These are phyloP conservation scores for Ambrosia hybrid DNA, from an alignment of 140 eudicot genomes.

Conservation along the genomic window DNA sequence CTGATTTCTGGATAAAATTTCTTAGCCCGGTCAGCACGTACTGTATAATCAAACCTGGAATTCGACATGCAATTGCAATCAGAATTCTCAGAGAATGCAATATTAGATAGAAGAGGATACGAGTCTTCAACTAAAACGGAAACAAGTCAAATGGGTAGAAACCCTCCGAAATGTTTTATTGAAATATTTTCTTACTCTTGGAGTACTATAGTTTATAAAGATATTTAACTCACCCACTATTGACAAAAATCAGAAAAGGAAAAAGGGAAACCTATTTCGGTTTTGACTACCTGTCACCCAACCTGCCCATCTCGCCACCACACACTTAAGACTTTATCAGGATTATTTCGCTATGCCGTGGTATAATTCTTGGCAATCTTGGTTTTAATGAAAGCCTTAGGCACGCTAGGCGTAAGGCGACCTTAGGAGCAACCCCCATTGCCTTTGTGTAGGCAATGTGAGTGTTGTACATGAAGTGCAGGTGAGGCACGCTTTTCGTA, in stretches of 20 bases:
- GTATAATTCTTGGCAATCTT: no score
- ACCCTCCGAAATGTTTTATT: background rate
- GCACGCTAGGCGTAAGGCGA: no score
- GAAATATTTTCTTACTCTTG: conserved; percentile 1
- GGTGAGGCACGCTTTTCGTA: no score
- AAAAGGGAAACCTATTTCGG: background rate
- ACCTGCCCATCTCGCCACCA: background rate
- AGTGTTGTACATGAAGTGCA: no score
- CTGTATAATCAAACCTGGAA: conserved; percentile 76
- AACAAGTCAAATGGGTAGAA: background rate
- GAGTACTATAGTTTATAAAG: background rate
- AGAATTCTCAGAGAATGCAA: no score
- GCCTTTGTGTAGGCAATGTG: no score
- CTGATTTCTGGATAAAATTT: conserved; percentile 73
- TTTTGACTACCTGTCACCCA: background rate
- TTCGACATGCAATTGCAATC: background rate
- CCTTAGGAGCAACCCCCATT: no score
- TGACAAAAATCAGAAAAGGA: background rate
- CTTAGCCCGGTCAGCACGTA: conserved; percentile 58
- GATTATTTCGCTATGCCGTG: no score
- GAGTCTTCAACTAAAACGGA: background rate
- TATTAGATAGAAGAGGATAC: background rate
- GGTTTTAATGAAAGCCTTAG: no score
- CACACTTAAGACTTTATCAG: background rate
- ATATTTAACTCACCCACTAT: background rate